Base-by-base conservation (phyloP, 164 flowering plant genomes). In the Saururus chinensis region DNA sequence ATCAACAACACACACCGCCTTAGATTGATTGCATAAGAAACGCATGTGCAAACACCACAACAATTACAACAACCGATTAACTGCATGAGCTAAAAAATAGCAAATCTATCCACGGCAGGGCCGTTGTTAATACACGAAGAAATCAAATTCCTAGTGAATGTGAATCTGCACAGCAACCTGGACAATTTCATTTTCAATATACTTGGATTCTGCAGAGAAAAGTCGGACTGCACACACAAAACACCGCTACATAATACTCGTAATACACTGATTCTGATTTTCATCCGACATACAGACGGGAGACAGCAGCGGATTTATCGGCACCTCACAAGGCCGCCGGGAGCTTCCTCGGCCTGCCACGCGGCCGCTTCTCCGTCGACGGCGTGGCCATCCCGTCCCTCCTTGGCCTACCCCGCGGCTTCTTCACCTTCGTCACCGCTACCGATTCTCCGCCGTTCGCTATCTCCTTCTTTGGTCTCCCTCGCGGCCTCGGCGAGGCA, bases 371-470 rank as follows among this genome's bases (percentile, higher is more conserved):
- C 24, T 19, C 54, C 64, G 35, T 5, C 56, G 51, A 24, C 30
- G 19, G 7, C 62, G 9, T 30, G 22, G 37, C 37, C 13, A 22
- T 23, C 7, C 26, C 56, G n/a, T 17, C 56, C 55, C 48, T 61
- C 56, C 14, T 19, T 23, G 64, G 64, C 63, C 63, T 60, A 10
- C 63, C 63, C 9, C 53, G 63, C n/a, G 56, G 64, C 55, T 54
- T 61, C 9, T 48, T 48, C 20, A 7, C 45, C 60, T 58, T 58
- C 60, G 6, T 30, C 22, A n/a, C 20, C 60, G 60, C 37, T 13
- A 19, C 20, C 41, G 19, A 26, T 16, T 25, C 21, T 30, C 20
- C 53, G 53, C 30, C 62, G n/a, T 40, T 40, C 12, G 24, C 30
- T 19, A 14, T 25, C 20, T 7, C 54, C 53, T 24, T 23, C 40